phyloP scores from a whole-genome alignment of 495 filamentous ascomycete species.

The Neurospora sp. region DNA sequence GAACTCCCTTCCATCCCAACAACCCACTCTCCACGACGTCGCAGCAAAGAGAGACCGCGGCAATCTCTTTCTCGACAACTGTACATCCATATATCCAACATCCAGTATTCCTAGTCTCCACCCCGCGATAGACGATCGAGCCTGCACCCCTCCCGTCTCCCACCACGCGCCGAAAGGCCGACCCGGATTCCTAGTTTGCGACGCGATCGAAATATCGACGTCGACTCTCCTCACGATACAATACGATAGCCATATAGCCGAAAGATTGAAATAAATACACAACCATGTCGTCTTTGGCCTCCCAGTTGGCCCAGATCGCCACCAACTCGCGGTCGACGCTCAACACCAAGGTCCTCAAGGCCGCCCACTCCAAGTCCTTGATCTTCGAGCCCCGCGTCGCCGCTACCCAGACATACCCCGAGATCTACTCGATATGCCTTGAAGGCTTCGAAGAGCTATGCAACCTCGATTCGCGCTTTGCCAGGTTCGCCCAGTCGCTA shows the following conservation, averaged over 20 bases:
- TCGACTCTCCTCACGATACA: background rate
- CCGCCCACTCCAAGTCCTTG: constrained; percentile 80
- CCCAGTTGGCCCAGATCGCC: constrained; percentile 72
- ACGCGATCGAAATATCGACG: background rate
- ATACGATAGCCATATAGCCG: background rate
- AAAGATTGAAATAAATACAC: background rate
- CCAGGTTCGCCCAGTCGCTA: constrained; percentile 55
- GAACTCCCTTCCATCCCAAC: background rate
- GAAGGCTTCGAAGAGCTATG: constrained; percentile 90
- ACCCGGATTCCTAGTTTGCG: background rate
- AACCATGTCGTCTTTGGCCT: constrained; percentile 55
- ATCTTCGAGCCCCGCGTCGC: constrained; percentile 79
- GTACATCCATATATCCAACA: background rate
- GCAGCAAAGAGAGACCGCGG: background rate
- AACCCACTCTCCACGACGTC: background rate
- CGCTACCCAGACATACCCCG: constrained; percentile 76
- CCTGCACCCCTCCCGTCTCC: background rate
- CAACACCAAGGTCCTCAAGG: constrained; percentile 81
- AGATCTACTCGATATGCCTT: constrained; percentile 71
- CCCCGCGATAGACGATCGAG: background rate
- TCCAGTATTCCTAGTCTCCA: background rate
- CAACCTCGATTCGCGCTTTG: constrained; percentile 66
- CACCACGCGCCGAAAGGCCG: background rate
- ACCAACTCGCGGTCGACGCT: constrained; percentile 67
- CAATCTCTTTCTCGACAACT: background rate